Base-by-base conservation (phyloP, 768 basidiomycete species). In the Wakefieldia striispora region DNA sequence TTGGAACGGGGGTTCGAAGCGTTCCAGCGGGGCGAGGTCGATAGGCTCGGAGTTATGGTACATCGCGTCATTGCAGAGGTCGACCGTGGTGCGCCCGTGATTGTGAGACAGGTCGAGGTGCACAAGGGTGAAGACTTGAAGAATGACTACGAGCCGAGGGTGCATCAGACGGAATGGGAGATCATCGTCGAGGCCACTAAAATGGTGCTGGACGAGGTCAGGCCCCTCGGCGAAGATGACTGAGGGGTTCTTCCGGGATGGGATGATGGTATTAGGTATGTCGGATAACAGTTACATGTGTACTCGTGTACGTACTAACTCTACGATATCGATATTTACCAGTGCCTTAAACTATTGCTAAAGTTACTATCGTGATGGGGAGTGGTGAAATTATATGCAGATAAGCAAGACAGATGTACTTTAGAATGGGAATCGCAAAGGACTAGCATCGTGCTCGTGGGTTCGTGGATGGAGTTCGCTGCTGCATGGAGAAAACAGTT, bases 31-130 rank as follows among this genome's bases (percentile, higher is more conserved):
- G 91, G 91, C 0, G 87, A 95, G 64, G 85, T 95, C 40, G 72
- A 75, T 27, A 75, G 78, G 49, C 83, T 88, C 0, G 95, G 97
- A 1, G 84, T 81, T 1, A 98, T 97, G 95, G 85, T 97, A 0
- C 97, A 99, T 69, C 79, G 85, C 21, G 97, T 97, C 13, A 83
- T 98, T 31, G 85, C 83, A 55, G 90, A 95, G 62, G 94, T 99
- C 24, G 97, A 99, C 70, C 82, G 84, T 7, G 97, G 97, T 0
- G 84, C 91, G 58, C 93, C 95, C 0, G 58, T 99, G 34, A 67
- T 98, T 23, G 87, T 95, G 40, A 73, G 81, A 50, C 83, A 93
- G 63, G 80, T 98, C 2, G 78, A 80, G 56, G 83, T 95, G 45
- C 69, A 71, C 54, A 69, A 82, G 49, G 92, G 81, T 6, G 95